phyloP scores from a whole-genome alignment of 495 filamentous ascomycete genomes.

The Penicillium antarcticum region DNA sequence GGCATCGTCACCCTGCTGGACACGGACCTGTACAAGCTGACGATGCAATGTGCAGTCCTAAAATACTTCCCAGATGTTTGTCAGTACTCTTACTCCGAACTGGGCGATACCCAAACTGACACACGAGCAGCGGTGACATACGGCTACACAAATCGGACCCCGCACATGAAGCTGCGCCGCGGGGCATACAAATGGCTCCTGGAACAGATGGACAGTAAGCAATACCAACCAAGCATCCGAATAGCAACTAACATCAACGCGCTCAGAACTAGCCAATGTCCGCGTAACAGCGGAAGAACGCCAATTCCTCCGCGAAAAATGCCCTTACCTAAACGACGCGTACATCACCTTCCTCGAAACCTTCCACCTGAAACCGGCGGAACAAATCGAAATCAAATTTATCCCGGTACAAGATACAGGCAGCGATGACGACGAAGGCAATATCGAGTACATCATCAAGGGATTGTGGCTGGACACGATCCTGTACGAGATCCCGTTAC shows the following conservation, averaged over 20 bases:
- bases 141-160: conserved; percentile 90
- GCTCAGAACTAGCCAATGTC: conserved; percentile 71
- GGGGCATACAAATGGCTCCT: conserved; percentile 83
- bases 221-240: not conserved
- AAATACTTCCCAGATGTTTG: conserved; percentile 83
- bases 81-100: conserved; percentile 29
- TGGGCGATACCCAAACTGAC: conserved; percentile 14
- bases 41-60: conserved; percentile 96
- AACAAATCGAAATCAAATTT: conserved; percentile 76
- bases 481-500: conserved; percentile 92
- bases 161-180: conserved; percentile 83
- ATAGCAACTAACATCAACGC: not conserved
- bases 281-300: conserved; percentile 74
- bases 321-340: conserved; percentile 71
- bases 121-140: conserved; percentile 67
- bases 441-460: conserved; percentile 66
- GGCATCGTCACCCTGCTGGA: conserved; percentile 91
- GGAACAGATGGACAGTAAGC: conserved; percentile 71
- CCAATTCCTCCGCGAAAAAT: conserved; percentile 70
- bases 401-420: conserved; percentile 60
- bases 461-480: conserved; percentile 94
- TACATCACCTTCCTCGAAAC: conserved; percentile 79
- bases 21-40: conserved; percentile 97
- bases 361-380: conserved; percentile 74
- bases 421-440: conserved; percentile 67